Percentiles rank a stretch among this genome's conserved stretches.
phyloP scores from a whole-genome alignment of 1,284 basidiomycete species.

The Phellopilus nigrolimitatus region DNA sequence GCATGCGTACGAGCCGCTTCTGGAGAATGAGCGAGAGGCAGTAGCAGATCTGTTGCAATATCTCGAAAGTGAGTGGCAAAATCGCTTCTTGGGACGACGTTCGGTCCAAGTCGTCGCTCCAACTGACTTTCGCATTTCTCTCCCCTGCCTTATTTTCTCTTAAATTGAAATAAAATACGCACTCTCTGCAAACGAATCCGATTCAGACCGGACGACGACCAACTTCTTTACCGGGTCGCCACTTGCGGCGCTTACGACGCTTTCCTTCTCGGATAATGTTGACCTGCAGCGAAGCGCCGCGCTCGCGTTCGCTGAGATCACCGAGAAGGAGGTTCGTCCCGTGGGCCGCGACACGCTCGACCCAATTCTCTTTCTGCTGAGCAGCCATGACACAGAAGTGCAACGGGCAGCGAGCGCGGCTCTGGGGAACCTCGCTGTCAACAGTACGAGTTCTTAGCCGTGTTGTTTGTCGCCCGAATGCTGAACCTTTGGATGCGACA shows the following conservation, averaged over 20 bases:
- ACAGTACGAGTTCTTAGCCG: conserved; percentile 62
- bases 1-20: conserved; percentile 87
- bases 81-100: not conserved
- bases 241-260: conserved; percentile 89
- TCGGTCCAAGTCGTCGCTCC: not conserved
- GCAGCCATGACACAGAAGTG: conserved; percentile 98
- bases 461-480: conserved; percentile 24
- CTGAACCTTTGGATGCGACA: conserved; percentile 31
- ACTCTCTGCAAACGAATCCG: conserved; percentile 20
- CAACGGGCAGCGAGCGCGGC: conserved; percentile 98
- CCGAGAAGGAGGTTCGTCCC: conserved; percentile 98
- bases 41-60: conserved; percentile 97
- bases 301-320: conserved; percentile 98
- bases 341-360: conserved; percentile 97
- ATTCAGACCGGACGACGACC: conserved; percentile 85
- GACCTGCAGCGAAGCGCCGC: conserved; percentile 98
- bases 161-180: too few species aligned
- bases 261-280: conserved; percentile 99
- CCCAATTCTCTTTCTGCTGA: conserved; percentile 95
- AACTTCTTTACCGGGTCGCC: conserved; percentile 96
- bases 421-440: conserved; percentile 97
- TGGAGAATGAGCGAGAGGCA: conserved; percentile 98
- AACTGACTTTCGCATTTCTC: not conserved
- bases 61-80: conserved; percentile 78
- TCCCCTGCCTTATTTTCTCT: conserved; percentile 1